Conservation (phyloP, 2,329 filamentous ascomycete genomes). For the Microcyclosporella mali region DNA sequence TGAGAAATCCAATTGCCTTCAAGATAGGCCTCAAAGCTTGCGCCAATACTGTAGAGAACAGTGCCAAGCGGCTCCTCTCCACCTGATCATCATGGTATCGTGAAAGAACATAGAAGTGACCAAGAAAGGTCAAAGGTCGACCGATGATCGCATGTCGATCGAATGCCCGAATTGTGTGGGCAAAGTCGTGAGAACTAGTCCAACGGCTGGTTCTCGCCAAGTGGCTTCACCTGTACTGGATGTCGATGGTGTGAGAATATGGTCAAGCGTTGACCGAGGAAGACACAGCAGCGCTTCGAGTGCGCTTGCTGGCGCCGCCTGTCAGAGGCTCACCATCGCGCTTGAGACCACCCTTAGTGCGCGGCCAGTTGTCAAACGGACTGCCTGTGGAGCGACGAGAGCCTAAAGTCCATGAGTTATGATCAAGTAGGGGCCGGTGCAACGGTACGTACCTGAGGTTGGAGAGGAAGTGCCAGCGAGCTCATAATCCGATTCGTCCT, state of each 20-base stretch:
- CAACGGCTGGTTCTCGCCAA: slow-evolving; percentile 4
- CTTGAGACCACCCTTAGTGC: slow-evolving; percentile 47
- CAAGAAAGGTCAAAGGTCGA: neutral
- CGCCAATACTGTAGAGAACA: neutral
- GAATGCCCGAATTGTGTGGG: too few relatives aligned
- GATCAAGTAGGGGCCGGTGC: too few relatives aligned
- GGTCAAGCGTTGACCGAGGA: neutral
- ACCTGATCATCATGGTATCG: neutral
- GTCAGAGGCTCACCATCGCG: slow-evolving; percentile 13
- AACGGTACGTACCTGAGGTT: too few relatives aligned
- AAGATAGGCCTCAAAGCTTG: too few relatives aligned
- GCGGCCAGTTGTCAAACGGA: slow-evolving; percentile 63
- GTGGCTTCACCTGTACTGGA: slow-evolving; percentile 3
- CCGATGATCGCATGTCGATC: too few relatives aligned
- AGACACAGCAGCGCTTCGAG: slow-evolving; percentile 4
- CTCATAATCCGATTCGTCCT: slow-evolving; percentile 17
- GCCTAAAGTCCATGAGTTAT: too few relatives aligned
- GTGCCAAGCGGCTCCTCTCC: too few relatives aligned
- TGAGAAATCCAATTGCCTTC: too few relatives aligned
- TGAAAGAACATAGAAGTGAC: neutral
- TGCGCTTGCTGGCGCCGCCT: slow-evolving; percentile 12
- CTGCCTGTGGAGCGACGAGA: slow-evolving; percentile 29
- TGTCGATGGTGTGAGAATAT: neutral
- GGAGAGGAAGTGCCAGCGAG: too few relatives aligned
- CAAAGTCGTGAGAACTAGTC: neutral